These are phyloP conservation scores for Xylaria telfairii DNA, from an alignment of 495 filamentous ascomycete species.

Conservation along the genomic window DNA sequence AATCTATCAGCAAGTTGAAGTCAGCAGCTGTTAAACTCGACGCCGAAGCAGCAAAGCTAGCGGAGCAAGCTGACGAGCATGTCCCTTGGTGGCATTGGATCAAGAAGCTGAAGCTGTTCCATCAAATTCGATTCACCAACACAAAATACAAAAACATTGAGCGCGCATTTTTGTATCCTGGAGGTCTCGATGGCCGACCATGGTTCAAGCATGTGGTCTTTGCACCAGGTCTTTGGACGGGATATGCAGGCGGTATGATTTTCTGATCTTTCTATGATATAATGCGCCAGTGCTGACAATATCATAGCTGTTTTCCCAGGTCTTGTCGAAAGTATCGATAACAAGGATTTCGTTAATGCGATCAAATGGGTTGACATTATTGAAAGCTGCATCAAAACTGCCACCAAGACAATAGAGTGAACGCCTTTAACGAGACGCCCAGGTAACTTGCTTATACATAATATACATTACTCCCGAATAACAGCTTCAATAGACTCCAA, in stretches of 20 bases:
- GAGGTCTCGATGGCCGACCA: constrained; percentile 78
- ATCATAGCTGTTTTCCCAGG: constrained; percentile 74
- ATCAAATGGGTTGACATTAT: constrained; percentile 81
- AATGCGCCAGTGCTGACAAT: constrained; percentile 24
- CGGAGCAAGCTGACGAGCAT: constrained; percentile 68
- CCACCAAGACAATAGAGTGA: constrained; percentile 57
- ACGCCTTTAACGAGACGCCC: too few species aligned
- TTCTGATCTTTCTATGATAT: not conserved
- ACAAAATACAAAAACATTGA: constrained; percentile 79
- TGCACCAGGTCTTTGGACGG: constrained; percentile 87
- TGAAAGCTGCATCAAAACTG: constrained; percentile 67
- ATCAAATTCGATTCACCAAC: constrained; percentile 69
- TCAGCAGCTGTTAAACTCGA: constrained; percentile 65
- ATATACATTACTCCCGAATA: not conserved
- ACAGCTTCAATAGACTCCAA: not conserved
- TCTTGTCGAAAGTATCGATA: constrained; percentile 82
- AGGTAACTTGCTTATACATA: not conserved
- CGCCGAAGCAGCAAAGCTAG: constrained; percentile 65
- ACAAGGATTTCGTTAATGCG: constrained; percentile 73
- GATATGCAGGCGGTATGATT: constrained; percentile 65
- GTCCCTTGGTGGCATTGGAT: constrained; percentile 84
- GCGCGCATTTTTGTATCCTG: constrained; percentile 76
- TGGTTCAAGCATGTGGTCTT: constrained; percentile 97
- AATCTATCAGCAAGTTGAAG: constrained; percentile 58
- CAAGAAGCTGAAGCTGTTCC: constrained; percentile 66